Evolutionary conservation across 2,329 filamentous ascomycete genomes (phyloP).

Genomic region (Tolypocladium amazonense): DNA sequence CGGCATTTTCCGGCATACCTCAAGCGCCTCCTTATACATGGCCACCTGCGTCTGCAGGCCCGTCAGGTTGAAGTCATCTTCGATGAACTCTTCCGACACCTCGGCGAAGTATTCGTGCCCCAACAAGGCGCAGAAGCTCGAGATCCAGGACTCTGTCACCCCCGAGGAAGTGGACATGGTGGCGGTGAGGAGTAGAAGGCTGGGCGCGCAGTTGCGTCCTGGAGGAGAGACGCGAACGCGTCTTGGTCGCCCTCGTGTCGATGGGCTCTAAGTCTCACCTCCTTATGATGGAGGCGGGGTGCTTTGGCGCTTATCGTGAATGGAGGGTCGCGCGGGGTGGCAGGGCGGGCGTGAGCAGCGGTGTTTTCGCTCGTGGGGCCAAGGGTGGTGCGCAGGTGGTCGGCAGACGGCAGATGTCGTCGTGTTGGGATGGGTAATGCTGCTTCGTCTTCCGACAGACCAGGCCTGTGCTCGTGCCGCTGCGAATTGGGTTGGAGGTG

Average conservation of each 20-base stretch:
- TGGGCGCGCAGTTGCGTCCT: constrained; percentile 2
- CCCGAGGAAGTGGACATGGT: constrained; percentile 51
- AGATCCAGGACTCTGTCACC: constrained; percentile 85
- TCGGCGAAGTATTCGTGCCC: constrained; percentile 99
- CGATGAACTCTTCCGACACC: constrained; percentile 97
- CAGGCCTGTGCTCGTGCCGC: neutral
- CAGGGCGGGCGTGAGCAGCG: neutral
- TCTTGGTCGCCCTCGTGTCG: neutral
- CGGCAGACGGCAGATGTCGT: neutral
- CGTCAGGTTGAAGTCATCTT: constrained; percentile 98
- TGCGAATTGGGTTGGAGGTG: neutral
- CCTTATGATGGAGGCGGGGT: neutral
- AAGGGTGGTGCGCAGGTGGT: neutral
- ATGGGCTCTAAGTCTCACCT: neutral
- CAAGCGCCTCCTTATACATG: constrained; percentile 97
- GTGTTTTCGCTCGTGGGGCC: neutral
- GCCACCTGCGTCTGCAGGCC: constrained; percentile 90
- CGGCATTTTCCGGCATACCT: constrained; percentile 37
- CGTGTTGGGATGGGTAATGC: neutral
- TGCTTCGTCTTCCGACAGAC: neutral
- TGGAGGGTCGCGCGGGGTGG: neutral
- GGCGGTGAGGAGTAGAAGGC: constrained; percentile 1
- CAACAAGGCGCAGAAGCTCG: constrained; percentile 87
- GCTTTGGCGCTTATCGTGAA: neutral
- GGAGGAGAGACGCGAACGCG: neutral